phyloP scores from a whole-genome alignment of 441 rosid species.

The Adansonia madagascariensis region DNA sequence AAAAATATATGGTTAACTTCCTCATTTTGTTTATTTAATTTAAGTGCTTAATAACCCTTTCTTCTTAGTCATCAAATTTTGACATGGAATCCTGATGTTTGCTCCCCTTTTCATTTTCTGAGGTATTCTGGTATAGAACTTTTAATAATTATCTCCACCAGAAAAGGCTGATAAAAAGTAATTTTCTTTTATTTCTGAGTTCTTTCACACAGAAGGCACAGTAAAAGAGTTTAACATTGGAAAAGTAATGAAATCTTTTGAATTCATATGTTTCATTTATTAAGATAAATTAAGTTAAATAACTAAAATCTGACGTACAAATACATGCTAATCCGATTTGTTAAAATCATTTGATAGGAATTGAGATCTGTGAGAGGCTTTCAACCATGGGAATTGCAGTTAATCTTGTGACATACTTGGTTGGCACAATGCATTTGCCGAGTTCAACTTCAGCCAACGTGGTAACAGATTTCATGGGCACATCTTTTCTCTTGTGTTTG shows the following conservation, averaged over 20 bases:
- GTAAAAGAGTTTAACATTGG: not conserved
- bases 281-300: too few relatives aligned
- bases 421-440: conserved; percentile 47
- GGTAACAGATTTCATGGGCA: conserved; percentile 49
- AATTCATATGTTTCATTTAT: not conserved
- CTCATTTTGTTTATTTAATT: not conserved
- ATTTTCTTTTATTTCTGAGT: not conserved
- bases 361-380: conserved; percentile 52
- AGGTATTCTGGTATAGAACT: not conserved
- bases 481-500: conserved; percentile 44
- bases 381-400: conserved; percentile 54
- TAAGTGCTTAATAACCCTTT: not conserved
- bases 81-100: not conserved
- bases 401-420: conserved; percentile 54
- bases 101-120: not conserved
- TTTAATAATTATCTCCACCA: not conserved
- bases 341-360: conserved; percentile 32
- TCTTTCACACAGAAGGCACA: not conserved
- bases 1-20: not conserved
- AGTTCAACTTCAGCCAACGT: conserved; percentile 50
- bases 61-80: conserved; percentile 5
- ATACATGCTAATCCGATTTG: not conserved
- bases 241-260: not conserved
- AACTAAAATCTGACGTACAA: not conserved
- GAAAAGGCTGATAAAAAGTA: not conserved